phyloP scores from a whole-genome alignment of 1,284 basidiomycete genomes.

The Papiliotrema flavescens region DNA sequence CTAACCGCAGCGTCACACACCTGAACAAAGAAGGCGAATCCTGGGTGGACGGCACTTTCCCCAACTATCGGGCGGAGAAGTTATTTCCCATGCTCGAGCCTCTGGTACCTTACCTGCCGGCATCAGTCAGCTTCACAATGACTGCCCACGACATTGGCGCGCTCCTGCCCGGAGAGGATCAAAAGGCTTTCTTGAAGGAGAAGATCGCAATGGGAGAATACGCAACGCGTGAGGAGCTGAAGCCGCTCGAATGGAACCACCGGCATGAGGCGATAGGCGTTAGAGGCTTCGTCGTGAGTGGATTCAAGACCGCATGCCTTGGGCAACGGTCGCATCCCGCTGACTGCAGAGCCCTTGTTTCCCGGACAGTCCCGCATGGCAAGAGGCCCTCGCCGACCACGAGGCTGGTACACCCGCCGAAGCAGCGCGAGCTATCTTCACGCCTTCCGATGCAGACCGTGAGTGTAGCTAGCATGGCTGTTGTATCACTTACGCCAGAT shows the following conservation, averaged over 20 bases:
- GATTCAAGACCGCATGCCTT: neutral
- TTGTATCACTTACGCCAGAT: conserved; percentile 4
- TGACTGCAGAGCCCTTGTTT: conserved; percentile 3
- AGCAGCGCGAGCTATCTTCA: neutral
- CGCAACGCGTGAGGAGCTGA: conserved; percentile 1
- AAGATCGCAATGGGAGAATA: conserved; percentile 8
- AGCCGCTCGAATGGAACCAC: neutral
- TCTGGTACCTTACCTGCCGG: conserved; percentile 18
- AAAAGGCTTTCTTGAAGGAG: conserved; percentile 5
- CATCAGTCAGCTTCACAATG: conserved; percentile 19
- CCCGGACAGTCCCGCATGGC: conserved; percentile 8
- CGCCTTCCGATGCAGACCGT: conserved; percentile 2
- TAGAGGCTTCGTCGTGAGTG: conserved; percentile 5
- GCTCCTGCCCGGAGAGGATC: conserved; percentile 21
- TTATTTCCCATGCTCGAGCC: conserved; percentile 20
- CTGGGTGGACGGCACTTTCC: neutral
- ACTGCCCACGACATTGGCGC: conserved; percentile 34
- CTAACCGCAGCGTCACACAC: conserved; percentile 3
- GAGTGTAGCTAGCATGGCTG: neutral
- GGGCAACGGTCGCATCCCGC: neutral
- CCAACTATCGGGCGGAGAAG: conserved; percentile 1
- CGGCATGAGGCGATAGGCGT: neutral
- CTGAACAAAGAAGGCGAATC: neutral
- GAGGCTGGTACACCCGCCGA: neutral
- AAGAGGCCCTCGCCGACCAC: neutral